These are phyloP conservation scores for Physcomitrellopsis africana DNA, from an alignment of 225 moss, liverwort and hornwort species.

Conservation along the genomic window DNA sequence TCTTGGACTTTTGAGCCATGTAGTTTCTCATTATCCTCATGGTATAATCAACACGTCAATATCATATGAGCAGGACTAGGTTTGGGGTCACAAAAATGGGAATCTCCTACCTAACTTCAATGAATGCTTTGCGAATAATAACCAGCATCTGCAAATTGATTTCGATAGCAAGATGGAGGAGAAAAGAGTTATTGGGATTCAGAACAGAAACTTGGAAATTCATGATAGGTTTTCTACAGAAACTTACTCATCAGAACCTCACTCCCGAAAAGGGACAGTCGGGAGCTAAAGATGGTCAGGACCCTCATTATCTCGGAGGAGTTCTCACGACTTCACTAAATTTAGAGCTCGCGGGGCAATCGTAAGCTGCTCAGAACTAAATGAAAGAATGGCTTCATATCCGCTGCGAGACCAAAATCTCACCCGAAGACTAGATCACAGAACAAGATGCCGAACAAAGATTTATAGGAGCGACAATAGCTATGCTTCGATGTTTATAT, in stretches of 20 bases:
- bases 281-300: background rate
- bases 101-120: background rate
- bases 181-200: background rate
- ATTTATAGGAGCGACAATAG: background rate
- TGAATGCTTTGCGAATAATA: background rate
- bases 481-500: background rate
- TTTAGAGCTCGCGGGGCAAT: background rate
- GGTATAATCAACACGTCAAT: constrained; percentile 17
- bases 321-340: background rate
- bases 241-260: background rate
- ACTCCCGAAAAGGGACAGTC: background rate
- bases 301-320: background rate
- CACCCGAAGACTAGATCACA: background rate
- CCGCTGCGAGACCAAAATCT: background rate
- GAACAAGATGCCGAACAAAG: background rate
- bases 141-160: constrained; percentile 9
- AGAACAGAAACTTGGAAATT: constrained; percentile 18
- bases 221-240: constrained; percentile 6
- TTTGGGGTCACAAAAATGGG: background rate
- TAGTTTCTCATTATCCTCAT: constrained; percentile 32
- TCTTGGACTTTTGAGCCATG: constrained; percentile 22
- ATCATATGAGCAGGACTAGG: constrained; percentile 25
- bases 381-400: too few species aligned
- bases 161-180: too few species aligned
- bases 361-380: background rate